Evolutionary conservation across 352 stramenopile genomes (phyloP).

Genomic region (Phytopythium oedochilum): DNA sequence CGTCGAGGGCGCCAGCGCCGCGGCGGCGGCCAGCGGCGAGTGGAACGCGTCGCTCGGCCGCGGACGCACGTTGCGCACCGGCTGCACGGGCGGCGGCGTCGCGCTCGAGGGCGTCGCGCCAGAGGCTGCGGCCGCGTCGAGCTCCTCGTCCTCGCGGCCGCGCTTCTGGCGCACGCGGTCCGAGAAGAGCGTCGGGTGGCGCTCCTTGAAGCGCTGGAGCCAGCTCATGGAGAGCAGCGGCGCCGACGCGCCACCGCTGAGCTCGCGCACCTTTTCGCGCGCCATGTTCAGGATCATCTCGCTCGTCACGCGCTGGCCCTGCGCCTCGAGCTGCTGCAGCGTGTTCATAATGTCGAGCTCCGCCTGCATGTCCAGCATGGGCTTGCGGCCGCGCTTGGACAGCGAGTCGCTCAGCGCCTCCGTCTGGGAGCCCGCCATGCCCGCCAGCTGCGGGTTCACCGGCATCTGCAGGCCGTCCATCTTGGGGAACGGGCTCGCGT

Average conservation of each 20-base stretch:
- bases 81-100: neutral
- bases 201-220: slow-evolving; percentile 10
- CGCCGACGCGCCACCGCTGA: neutral
- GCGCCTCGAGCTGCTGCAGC: neutral
- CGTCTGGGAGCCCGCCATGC: no score
- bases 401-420: neutral
- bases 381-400: slow-evolving; percentile 8
- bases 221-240: slow-evolving; percentile 5
- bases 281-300: slow-evolving; percentile 5
- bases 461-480: no score
- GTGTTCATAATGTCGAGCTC: slow-evolving; percentile 7
- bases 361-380: slow-evolving; percentile 2
- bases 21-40: neutral
- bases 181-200: slow-evolving; percentile 7
- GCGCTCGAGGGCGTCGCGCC: neutral
- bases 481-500: no score
- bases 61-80: neutral
- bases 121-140: neutral
- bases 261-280: slow-evolving; percentile 6
- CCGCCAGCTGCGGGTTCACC: no score
- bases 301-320: slow-evolving; percentile 7
- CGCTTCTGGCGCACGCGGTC: slow-evolving; percentile 7
- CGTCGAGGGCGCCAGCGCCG: neutral
- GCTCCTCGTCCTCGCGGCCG: slow-evolving; percentile 5
- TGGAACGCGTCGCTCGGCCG: neutral